Base-by-base conservation (phyloP, 108 stramenopile genomes). In the Pseudonitzschia multistriata region DNA sequence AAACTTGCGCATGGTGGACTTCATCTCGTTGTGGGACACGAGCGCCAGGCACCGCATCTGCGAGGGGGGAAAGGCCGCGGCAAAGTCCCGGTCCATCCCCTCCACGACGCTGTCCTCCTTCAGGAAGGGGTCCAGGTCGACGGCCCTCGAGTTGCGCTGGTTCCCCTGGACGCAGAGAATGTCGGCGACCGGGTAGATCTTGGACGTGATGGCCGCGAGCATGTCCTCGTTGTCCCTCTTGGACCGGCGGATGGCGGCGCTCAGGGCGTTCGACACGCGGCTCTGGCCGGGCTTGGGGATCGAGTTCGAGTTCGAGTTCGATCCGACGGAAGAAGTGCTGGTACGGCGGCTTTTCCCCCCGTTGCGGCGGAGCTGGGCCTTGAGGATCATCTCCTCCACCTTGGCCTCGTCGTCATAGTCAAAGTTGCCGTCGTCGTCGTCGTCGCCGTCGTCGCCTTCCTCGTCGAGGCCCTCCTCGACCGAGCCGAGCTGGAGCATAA, bases 21-120 rank as follows among this genome's bases (percentile, higher is more conserved):
- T 78, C 77, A 74, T 78, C 50, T 78, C 66, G 39, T 78, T 78
- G 50, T 78, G 77, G 14, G 73, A 67, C 35, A 78, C 73, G 11
- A 74, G 61, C 2, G 73, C 77, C 30, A 78, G 49, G 27, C 60
- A 73, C 49, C 72, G 67, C 72, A 74, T 74, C 11, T 68, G 67
- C 19, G 5, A 33, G n/a, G 77, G 77, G 25, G 31, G 34, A 37
- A 76, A 66, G 7, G 54, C 54, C 8, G 54, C 54, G 14, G 13
- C 29, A n/a, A 55, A 55, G 22, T 55, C 54, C 42, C 17, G 42
- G 42, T 45, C 42, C 42, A 45, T 52, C 50, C 5, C 2, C 22
- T 52, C 25, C 24, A 24, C 22, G 1, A 3, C 4, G 22, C 1
- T 24, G 21, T 52, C 42, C 42, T 17, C 5, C 15, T 45, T 4